Evolutionary conservation across 768 basidiomycete genomes (phyloP).

Genomic region (Leccinum variicolor): DNA sequence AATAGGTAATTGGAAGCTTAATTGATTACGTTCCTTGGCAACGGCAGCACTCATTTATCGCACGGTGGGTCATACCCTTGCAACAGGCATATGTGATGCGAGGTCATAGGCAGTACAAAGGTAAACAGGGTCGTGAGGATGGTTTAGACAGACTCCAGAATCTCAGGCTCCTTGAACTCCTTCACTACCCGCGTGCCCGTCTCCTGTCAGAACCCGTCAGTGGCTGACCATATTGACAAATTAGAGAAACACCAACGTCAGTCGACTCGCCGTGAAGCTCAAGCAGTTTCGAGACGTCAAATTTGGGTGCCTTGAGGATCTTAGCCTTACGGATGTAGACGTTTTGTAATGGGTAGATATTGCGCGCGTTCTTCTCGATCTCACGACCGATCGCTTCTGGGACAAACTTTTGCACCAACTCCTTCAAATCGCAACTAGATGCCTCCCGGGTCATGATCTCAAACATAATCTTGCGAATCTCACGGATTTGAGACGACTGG

Average conservation of each 20-base stretch:
- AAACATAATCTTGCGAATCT: conserved; percentile 99
- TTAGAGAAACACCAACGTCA: conserved; percentile 56
- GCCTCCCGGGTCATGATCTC: conserved; percentile 98
- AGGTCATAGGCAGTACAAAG: conserved; percentile 38
- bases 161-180: conserved; percentile 98
- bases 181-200: conserved; percentile 91
- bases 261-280: conserved; percentile 96
- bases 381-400: conserved; percentile 99
- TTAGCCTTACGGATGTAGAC: conserved; percentile 99
- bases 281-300: conserved; percentile 91
- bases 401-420: conserved; percentile 97
- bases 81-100: conserved; percentile 27
- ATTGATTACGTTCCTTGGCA: not conserved
- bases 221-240: not conserved
- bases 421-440: conserved; percentile 93
- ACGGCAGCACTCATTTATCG: not conserved
- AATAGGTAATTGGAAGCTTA: conserved; percentile 4
- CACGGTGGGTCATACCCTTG: conserved; percentile 21
- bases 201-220: conserved; percentile 52
- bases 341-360: conserved; percentile 98
- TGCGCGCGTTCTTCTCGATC: conserved; percentile 96
- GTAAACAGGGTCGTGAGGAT: conserved; percentile 30
- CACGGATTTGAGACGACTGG: conserved; percentile 89
- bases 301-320: conserved; percentile 97
- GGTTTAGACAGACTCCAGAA: conserved; percentile 85